Base-by-base conservation (phyloP, 2,329 filamentous ascomycete species). In the Hysterium pulicare region DNA sequence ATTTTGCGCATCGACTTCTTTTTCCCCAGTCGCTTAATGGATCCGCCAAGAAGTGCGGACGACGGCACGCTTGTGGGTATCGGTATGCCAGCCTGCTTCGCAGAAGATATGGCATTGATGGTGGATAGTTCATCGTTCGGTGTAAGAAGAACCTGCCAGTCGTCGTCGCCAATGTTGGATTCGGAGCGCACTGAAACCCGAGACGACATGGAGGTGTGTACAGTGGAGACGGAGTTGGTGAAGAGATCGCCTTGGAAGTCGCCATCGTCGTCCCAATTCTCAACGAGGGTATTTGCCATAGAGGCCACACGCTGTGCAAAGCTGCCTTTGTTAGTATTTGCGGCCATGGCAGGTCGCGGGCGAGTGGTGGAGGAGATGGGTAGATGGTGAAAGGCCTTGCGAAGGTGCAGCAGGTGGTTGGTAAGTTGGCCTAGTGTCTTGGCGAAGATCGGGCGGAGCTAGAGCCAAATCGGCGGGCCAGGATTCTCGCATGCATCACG, bases 21-120 rank as follows among this genome's bases (percentile, higher is more conserved):
- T 63, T 72, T 76, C 10, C 90, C 90, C 24, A 97, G 76, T 54
- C 90, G 79, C 71, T 94, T 95, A 61, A 97, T 97, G 8, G 90
- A 91, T 40, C 93, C 93, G 40, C 91, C 91, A 64, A 93, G 80
- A 32, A 98, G 74, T 22, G 93, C 93, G 16, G 91, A 95, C 22
- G 87, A 82, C 1, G 91, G 90, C 23, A 97, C 82, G 61, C 90
- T 90, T 39, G 81, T 75, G 21, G 93, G 93, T 42, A 97, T 81
- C 5, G 93, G 91, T 50, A 98, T 95, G 53, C 93, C 93, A 20
- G 90, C 90, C 62, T 83, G 84, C 59, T 89, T 86, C 24, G 90
- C 91, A 5, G 89, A 87, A 19, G 87, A 81, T 57, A 98, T 91
- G 46, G 93, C 90, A 61, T 94, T 86, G 54, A 84, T 72, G 8